phyloP scores from a whole-genome alignment of 768 basidiomycete genomes.

The Pleurotus eryngii region DNA sequence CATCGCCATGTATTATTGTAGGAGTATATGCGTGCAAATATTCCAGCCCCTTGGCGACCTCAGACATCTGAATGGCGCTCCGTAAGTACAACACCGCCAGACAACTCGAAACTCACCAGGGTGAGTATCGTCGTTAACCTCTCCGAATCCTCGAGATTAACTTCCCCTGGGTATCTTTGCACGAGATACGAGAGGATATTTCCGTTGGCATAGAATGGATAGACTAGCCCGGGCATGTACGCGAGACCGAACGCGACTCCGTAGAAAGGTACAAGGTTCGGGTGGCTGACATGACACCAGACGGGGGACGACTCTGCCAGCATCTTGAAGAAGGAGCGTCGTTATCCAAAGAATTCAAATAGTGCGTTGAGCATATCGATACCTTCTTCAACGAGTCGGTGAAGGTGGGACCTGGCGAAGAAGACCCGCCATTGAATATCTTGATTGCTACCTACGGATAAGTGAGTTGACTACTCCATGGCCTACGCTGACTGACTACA shows the following conservation, averaged over 20 bases:
- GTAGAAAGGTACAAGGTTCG: constrained; percentile 19
- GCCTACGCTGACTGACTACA: neutral
- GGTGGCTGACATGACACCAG: constrained; percentile 18
- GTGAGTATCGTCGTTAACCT: neutral
- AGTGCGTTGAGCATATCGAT: neutral
- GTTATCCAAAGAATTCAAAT: too few species aligned
- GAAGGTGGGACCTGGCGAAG: neutral
- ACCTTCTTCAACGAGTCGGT: neutral
- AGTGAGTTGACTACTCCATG: neutral
- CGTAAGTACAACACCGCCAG: too few species aligned
- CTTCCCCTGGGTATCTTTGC: neutral
- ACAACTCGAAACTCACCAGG: neutral
- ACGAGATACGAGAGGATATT: constrained; percentile 20
- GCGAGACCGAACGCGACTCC: constrained; percentile 14
- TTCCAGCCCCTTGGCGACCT: constrained; percentile 18
- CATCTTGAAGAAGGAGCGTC: neutral
- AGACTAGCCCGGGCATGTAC: constrained; percentile 22
- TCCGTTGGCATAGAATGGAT: constrained; percentile 18
- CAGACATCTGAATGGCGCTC: constrained; percentile 8
- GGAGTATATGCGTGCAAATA: constrained; percentile 19
- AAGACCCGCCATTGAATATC: neutral
- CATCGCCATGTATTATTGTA: constrained; percentile 23
- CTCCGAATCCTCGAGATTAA: neutral
- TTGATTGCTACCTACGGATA: neutral
- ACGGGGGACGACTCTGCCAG: neutral